These are phyloP conservation scores for Nectriaceae sp. DNA, from an alignment of 2,329 filamentous ascomycete genomes.

Conservation along the genomic window DNA sequence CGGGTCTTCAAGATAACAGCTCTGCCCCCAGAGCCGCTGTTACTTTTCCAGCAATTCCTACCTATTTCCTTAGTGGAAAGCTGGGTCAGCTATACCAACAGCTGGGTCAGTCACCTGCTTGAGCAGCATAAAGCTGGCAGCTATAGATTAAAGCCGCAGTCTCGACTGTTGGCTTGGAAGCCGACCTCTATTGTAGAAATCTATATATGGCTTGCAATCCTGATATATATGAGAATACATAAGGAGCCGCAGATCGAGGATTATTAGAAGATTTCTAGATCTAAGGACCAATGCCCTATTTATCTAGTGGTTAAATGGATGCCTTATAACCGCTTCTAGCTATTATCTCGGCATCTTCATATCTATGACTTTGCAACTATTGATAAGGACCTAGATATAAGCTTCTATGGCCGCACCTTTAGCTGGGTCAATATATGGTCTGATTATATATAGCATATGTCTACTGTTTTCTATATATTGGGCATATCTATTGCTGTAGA, in stretches of 20 bases:
- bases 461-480: not conserved
- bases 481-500: slow-evolving; percentile 5
- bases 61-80: slow-evolving; percentile 7
- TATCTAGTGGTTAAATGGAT: slow-evolving; percentile 12
- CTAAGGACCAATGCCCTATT: not conserved
- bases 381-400: no score
- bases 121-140: not conserved
- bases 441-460: slow-evolving; percentile 5
- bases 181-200: slow-evolving; percentile 8
- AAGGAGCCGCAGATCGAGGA: slow-evolving; percentile 7
- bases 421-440: slow-evolving; percentile 3
- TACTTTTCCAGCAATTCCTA: slow-evolving; percentile 9
- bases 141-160: not conserved
- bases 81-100: slow-evolving; percentile 7
- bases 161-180: slow-evolving; percentile 2
- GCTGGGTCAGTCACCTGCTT: slow-evolving; percentile 1
- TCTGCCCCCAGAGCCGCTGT: not conserved
- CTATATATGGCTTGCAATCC: slow-evolving; percentile 10
- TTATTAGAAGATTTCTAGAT: slow-evolving; percentile 7
- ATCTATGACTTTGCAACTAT: not conserved
- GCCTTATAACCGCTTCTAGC: slow-evolving; percentile 9
- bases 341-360: slow-evolving; percentile 7
- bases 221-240: slow-evolving; percentile 14
- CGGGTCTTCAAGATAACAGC: not conserved
- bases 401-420: not conserved